These are phyloP conservation scores for Chrysophaeum taylorii DNA, from an alignment of 352 stramenopile species.

Conservation along the genomic window DNA sequence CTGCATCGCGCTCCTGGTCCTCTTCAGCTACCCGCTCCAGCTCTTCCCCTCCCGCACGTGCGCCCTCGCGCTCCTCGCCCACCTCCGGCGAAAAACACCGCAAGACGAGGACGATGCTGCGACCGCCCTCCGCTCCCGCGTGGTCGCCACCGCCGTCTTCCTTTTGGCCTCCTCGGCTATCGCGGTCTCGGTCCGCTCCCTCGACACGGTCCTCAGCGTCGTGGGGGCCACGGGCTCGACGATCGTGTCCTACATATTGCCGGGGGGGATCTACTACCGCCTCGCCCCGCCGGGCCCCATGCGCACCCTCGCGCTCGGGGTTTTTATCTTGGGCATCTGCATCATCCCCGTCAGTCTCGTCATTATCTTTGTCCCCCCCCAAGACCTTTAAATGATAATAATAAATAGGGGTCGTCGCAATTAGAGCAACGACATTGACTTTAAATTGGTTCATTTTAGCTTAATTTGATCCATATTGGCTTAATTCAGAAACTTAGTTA, in stretches of 20 bases:
- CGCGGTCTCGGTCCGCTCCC: conserved; percentile 36
- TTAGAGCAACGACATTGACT: no score
- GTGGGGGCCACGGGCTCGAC: conserved; percentile 49
- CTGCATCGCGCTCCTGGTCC: conserved; percentile 35
- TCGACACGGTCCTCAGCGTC: conserved; percentile 39
- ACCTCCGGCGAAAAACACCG: conserved; percentile 11
- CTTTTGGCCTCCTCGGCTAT: conserved; percentile 31
- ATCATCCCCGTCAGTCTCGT: conserved; percentile 38
- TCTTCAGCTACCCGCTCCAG: conserved; percentile 38
- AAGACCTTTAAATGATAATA: background rate
- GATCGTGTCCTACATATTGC: conserved; percentile 49
- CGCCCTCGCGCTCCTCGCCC: conserved; percentile 30
- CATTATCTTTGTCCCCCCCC: conserved; percentile 12
- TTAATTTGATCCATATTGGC: no score
- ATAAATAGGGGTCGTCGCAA: no score
- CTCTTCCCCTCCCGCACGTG: conserved; percentile 34
- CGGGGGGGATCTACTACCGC: conserved; percentile 40
- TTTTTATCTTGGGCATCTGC: conserved; percentile 31
- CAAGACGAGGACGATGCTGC: background rate
- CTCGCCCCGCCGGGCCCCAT: conserved; percentile 21
- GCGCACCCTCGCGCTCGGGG: conserved; percentile 26
- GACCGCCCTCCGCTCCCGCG: conserved; percentile 7
- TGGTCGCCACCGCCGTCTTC: conserved; percentile 33
- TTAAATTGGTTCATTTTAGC: no score
- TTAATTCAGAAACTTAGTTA: no score